These are phyloP conservation scores for Pilasporangium apinafurcum DNA, from an alignment of 352 stramenopile genomes.

Conservation along the genomic window DNA sequence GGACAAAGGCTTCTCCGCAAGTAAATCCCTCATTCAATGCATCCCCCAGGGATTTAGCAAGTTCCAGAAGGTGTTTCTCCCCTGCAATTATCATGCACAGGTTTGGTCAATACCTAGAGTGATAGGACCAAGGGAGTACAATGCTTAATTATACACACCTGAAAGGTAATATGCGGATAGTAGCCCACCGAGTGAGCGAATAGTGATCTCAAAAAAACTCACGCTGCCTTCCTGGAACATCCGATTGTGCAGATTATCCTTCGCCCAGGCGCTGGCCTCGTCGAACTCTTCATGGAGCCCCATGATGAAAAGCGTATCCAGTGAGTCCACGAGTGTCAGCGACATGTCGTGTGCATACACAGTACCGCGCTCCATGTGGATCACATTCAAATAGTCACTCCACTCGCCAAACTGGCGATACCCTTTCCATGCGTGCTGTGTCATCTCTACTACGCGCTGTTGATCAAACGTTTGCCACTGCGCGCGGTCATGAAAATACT, in stretches of 20 bases:
- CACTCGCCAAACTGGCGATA: conserved; percentile 36
- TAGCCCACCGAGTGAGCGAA: conserved; percentile 47
- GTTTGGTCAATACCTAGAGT: no score
- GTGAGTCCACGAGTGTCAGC: conserved; percentile 49
- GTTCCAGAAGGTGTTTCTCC: conserved; percentile 33
- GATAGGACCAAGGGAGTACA: no score
- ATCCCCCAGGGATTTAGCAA: conserved; percentile 28
- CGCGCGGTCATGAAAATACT: conserved; percentile 13
- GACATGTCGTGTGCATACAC: conserved; percentile 57
- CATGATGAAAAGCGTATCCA: conserved; percentile 68
- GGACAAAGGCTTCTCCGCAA: conserved; percentile 21
- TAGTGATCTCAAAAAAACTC: conserved; percentile 60
- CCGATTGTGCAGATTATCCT: conserved; percentile 20
- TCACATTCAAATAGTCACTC: conserved; percentile 29
- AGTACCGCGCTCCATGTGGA: conserved; percentile 7
- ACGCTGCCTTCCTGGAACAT: conserved; percentile 31
- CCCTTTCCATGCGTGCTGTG: conserved; percentile 41
- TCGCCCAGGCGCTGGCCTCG: conserved; percentile 46
- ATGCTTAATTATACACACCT: conserved; percentile 5
- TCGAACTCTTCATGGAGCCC: conserved; percentile 58
- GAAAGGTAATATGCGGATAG: conserved; percentile 52
- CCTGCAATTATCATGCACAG: conserved; percentile 5
- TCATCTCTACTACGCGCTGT: conserved; percentile 38
- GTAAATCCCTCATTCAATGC: conserved; percentile 25
- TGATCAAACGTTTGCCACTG: conserved; percentile 30